Conservation (phyloP, 2,329 filamentous ascomycete genomes). For the Pseudogymnoascus sp. region DNA sequence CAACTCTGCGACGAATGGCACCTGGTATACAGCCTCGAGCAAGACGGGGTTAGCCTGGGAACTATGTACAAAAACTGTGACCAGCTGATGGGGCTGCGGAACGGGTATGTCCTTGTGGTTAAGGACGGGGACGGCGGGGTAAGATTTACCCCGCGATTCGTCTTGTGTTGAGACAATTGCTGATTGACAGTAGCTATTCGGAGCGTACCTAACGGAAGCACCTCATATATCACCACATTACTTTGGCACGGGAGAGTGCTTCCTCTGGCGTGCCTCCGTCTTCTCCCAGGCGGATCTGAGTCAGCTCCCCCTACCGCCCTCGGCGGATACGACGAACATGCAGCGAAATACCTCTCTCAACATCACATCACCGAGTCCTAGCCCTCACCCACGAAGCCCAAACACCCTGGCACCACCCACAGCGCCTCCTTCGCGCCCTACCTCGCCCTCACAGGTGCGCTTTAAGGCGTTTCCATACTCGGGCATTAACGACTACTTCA, state of each 20-base stretch:
- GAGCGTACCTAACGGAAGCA: constrained; percentile 86
- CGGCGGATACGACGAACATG: constrained; percentile 56
- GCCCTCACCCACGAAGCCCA: constrained; percentile 30
- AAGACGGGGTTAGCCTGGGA: constrained; percentile 79
- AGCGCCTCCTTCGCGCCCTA: constrained; percentile 30
- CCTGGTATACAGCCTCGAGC: constrained; percentile 81
- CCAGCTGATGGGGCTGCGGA: constrained; percentile 59
- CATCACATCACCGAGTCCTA: constrained; percentile 17
- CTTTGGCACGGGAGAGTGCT: constrained; percentile 95
- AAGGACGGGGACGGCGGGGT: constrained; percentile 69
- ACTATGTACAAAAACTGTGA: constrained; percentile 81
- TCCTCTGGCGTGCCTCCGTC: constrained; percentile 73
- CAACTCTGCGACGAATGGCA: constrained; percentile 85
- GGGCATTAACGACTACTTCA: constrained; percentile 93
- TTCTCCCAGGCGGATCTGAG: constrained; percentile 49
- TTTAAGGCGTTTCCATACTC: constrained; percentile 98
- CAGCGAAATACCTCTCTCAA: constrained; percentile 46
- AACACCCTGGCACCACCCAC: constrained; percentile 24
- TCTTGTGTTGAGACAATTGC: background rate
- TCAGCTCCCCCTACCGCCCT: constrained; percentile 63
- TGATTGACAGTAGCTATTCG: constrained; percentile 58
- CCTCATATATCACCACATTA: constrained; percentile 78
- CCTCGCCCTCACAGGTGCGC: constrained; percentile 67
- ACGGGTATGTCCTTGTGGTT: constrained; percentile 85
- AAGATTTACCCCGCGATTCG: constrained; percentile 32